Percentiles rank a stretch among this genome's conserved stretches.
phyloP scores from a whole-genome alignment of 345 rosid species.

The Brassica napus region Da-Ae NC_063448.1:48200001-48200500 shows the following conservation, averaged over 20 bases:
- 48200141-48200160: background rate
- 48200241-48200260: conserved; percentile 24
- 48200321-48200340: conserved; percentile 42
- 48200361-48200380: conserved; percentile 37
- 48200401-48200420: conserved; percentile 29
- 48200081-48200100: background rate
- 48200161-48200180: background rate
- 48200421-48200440: background rate
- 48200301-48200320: conserved; percentile 32
- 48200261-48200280: conserved; percentile 21
- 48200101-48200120: background rate
- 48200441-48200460: conserved; percentile 11
- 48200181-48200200: background rate
- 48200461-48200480: background rate
- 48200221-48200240: conserved; percentile 6
- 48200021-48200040: background rate
- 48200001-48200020: background rate
- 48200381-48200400: conserved; percentile 29
- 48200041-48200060: background rate
- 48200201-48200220: conserved; percentile 13
- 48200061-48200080: background rate
- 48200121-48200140: background rate
- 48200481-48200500: background rate
- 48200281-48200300: conserved; percentile 31
- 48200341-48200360: conserved; percentile 34